Evolutionary conservation across 2,329 filamentous ascomycete species (phyloP), one percentile per base, ranked within the genome.

Genomic region (Trichoderma atroviride): DNA sequence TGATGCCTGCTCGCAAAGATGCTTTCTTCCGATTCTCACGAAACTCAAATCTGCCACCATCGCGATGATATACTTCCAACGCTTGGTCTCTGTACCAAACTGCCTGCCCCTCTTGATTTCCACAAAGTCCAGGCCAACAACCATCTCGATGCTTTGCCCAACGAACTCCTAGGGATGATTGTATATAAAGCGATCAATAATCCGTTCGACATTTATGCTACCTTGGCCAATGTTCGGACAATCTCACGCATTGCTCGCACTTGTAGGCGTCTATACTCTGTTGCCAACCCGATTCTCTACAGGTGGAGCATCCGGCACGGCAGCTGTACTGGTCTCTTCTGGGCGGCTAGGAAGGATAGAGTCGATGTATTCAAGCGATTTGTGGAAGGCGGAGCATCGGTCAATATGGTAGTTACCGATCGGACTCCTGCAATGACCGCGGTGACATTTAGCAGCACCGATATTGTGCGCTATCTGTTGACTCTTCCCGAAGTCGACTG

Each of bases 201-300:
- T 9, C 40, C 40, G 3, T 43, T 43, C 40, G 40, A 43, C 6
- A 43, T n/a, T 10, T 43, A n/a, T 19, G 16, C 40, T 19, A n/a
- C 19, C 19, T 43, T 43, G 19, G 19, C 40, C 16, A 43, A 19
- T 43, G 40, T 43, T n/a, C 16, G 40, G 40, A 43, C 40, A 43
- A 43, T 52, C n/a, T 64, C 50, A 19, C 40, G 16, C 13, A 19
- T 64, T 16, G 37, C 61, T 43, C 19, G 3, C 6, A 31, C 52
- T 22, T 64, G 33, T n/a, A 13, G 22, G 10, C 31, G 19, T 22
- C 19, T 64, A 4, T 31, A 43, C 31, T 7, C n/a, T 1, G 1
- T 55, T n/a, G 61, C 50, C 11, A 56, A 40, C 9, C 50, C 61
- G 13, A 43, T 56, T 13, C 61, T 64, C 6, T 64, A 64, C 14